Percentiles rank a stretch among this genome's conserved stretches.
Conservation (phyloP, 441 rosid genomes). For the Corymbia citriodora region DNA sequence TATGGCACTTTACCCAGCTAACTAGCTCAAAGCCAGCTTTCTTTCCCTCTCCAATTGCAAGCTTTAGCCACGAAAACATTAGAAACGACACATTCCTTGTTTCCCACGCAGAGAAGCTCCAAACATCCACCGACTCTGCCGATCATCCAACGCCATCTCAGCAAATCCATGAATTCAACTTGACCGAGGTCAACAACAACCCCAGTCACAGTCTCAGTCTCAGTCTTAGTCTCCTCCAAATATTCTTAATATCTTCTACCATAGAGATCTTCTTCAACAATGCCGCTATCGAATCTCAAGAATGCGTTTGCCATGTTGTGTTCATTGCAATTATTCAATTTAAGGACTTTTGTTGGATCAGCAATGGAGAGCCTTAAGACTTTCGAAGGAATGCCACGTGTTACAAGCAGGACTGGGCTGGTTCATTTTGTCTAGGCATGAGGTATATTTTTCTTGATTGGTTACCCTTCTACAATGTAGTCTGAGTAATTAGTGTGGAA, state of each 20-base stretch:
- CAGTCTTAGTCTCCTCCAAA: not conserved
- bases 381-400: constrained; percentile 47
- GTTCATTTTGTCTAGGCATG: constrained; percentile 40
- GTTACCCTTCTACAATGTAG: not conserved
- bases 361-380: constrained; percentile 39
- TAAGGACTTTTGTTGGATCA: not conserved
- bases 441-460: constrained; percentile 22
- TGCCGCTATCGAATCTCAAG: not conserved
- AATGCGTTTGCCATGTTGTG: not conserved
- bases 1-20: not conserved
- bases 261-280: not conserved
- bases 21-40: not conserved
- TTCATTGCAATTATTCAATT: too few relatives aligned
- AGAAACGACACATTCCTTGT: not conserved
- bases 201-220: not conserved
- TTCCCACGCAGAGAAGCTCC: not conserved
- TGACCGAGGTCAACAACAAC: too few relatives aligned
- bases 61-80: not conserved
- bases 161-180: not conserved
- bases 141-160: not conserved
- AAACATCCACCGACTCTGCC: not conserved
- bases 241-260: not conserved
- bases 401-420: constrained; percentile 71
- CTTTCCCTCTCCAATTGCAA: not conserved
- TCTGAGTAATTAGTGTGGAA: not conserved